These are phyloP conservation scores for Adenanthera pavonina DNA, from an alignment of 306 rosid species.

Conservation along the genomic window DNA sequence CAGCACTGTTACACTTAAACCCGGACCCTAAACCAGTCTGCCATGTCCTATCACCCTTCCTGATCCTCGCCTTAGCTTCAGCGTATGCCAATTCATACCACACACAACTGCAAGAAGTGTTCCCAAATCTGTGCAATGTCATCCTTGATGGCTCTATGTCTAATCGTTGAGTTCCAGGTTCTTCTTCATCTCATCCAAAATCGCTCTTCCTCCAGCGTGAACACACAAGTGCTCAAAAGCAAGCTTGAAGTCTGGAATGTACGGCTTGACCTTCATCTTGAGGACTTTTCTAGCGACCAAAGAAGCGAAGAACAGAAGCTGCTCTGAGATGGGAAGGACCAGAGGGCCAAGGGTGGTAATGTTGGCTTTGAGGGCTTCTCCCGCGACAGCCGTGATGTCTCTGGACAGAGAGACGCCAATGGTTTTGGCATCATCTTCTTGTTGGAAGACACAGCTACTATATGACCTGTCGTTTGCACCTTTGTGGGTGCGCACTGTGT, in stretches of 20 bases:
- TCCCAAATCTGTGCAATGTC: conserved; percentile 76
- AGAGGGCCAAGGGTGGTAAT: conserved; percentile 86
- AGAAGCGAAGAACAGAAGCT: conserved; percentile 64
- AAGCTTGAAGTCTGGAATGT: conserved; percentile 80
- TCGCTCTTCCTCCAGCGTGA: conserved; percentile 92
- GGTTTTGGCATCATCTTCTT: conserved; percentile 65
- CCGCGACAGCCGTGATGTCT: conserved; percentile 84
- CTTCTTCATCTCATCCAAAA: conserved; percentile 81
- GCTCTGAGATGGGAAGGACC: conserved; percentile 91
- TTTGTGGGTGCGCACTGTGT: too few relatives aligned
- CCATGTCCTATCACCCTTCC: conserved; percentile 79
- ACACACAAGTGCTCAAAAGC: conserved; percentile 89
- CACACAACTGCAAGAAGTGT: conserved; percentile 83
- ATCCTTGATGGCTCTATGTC: conserved; percentile 93
- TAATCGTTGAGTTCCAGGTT: conserved; percentile 74
- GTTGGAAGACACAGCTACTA: conserved; percentile 65
- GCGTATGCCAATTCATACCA: conserved; percentile 89
- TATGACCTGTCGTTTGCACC: conserved; percentile 44
- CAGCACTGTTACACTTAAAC: conserved; percentile 87
- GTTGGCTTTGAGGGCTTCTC: conserved; percentile 81
- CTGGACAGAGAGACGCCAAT: conserved; percentile 77
- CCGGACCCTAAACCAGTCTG: conserved; percentile 93
- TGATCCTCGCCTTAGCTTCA: conserved; percentile 80
- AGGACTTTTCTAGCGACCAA: conserved; percentile 67
- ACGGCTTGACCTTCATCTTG: conserved; percentile 74